These are phyloP conservation scores for Aureococcus anophagefferens DNA, from an alignment of 108 stramenopile genomes.

Conservation along the genomic window DNA sequence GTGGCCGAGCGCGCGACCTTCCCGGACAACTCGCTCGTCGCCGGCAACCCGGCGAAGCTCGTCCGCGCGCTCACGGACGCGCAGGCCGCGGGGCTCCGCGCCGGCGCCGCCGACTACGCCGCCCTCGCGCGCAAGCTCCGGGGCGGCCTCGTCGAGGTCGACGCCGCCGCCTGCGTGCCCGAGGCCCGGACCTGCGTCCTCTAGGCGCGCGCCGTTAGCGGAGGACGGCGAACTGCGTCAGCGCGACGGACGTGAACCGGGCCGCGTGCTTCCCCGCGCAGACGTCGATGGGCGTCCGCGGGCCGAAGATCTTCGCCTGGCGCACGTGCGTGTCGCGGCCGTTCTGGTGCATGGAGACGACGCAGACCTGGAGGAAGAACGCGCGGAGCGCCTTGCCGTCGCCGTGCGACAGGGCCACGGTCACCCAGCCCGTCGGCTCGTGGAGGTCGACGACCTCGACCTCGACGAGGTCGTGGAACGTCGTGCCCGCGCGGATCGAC, in stretches of 20 bases:
- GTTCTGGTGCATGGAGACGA: slow-evolving; percentile 91
- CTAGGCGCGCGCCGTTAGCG: no score
- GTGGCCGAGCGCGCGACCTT: no score
- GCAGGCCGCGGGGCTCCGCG: no score
- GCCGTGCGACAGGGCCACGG: slow-evolving; percentile 47
- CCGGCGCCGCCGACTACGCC: no score
- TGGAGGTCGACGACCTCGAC: slow-evolving; percentile 64
- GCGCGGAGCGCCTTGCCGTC: slow-evolving; percentile 54
- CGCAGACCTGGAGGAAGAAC: slow-evolving; percentile 76
- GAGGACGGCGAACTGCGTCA: neutral
- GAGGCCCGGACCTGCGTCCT: no score
- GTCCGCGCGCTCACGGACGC: no score
- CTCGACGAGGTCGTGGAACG: slow-evolving; percentile 77
- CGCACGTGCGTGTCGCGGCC: slow-evolving; percentile 90
- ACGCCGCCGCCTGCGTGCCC: no score
- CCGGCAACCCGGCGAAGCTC: no score
- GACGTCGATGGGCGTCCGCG: slow-evolving; percentile 19
- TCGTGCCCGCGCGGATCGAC: slow-evolving; percentile 67
- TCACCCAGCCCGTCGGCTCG: slow-evolving; percentile 77
- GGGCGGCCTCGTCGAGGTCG: no score
- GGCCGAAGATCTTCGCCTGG: slow-evolving; percentile 81
- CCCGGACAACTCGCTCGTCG: no score
- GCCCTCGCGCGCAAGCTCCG: no score
- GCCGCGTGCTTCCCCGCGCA: neutral
- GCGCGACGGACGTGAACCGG: neutral